Conservation (phyloP, 148 eudicot species). For the Nepenthes mirabilis region DNA sequence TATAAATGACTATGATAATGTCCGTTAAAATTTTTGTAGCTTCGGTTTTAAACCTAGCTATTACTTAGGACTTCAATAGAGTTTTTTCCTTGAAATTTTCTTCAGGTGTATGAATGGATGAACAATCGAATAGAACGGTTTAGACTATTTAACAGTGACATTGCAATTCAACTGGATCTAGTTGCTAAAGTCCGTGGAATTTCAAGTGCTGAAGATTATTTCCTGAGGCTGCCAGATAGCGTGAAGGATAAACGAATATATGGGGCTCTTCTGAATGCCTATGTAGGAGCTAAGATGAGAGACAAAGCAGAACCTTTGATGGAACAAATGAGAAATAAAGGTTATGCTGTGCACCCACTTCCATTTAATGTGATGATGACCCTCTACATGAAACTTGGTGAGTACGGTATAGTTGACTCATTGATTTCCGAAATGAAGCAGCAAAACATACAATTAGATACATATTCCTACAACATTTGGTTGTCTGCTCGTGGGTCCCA, state of each 20-base stretch:
- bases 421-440: constrained; percentile 59
- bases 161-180: constrained; percentile 78
- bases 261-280: constrained; percentile 80
- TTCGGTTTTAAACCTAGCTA: no score
- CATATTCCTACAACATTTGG: constrained; percentile 79
- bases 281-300: constrained; percentile 44
- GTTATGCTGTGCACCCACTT: constrained; percentile 37
- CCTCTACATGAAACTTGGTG: constrained; percentile 59
- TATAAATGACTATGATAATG: no score
- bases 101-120: constrained; percentile 92
- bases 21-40: no score
- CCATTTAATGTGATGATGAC: constrained; percentile 88
- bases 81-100: neutral
- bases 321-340: constrained; percentile 44
- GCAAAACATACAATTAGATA: constrained; percentile 39
- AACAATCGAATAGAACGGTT: constrained; percentile 50
- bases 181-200: constrained; percentile 71
- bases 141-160: constrained; percentile 52
- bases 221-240: constrained; percentile 37
- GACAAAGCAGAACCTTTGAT: constrained; percentile 63
- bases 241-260: constrained; percentile 55
- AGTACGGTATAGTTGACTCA: constrained; percentile 45
- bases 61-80: no score
- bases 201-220: constrained; percentile 71
- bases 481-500: constrained; percentile 49